Percentiles rank a stretch among this genome's conserved stretches.
Conservation (phyloP, 176 grass and related monocot genomes). For the Eleusine indica region DNA sequence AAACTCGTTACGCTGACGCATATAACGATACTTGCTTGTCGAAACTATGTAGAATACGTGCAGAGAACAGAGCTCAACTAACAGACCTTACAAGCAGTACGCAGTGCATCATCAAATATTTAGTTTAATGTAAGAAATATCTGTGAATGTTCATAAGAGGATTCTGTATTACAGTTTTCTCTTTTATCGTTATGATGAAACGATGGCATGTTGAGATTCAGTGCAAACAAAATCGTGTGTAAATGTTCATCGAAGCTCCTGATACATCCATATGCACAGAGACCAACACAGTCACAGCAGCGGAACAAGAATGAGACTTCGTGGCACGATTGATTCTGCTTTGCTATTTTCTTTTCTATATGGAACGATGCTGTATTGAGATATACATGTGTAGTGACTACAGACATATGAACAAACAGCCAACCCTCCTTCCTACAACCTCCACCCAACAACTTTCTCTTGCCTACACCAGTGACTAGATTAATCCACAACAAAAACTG, state of each 20-base stretch:
- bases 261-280: neutral
- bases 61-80: no score
- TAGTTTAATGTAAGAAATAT: neutral
- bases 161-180: constrained; percentile 30
- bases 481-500: constrained; percentile 67
- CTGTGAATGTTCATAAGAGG: neutral
- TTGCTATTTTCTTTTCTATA: constrained; percentile 46
- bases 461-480: constrained; percentile 40
- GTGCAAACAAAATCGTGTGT: constrained; percentile 27
- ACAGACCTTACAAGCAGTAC: no score
- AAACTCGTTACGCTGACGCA: neutral
- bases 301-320: neutral
- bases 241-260: neutral
- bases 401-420: constrained; percentile 54
- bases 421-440: constrained; percentile 34
- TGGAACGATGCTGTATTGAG: constrained; percentile 35
- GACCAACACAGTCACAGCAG: neutral
- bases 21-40: neutral
- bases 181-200: constrained; percentile 29
- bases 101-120: no score
- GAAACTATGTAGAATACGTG: no score
- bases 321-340: neutral
- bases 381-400: constrained; percentile 73
- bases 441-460: neutral
- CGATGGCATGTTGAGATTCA: constrained; percentile 36